phyloP scores from a whole-genome alignment of 352 stramenopile species.

The Thalassiosira oceanica region DNA sequence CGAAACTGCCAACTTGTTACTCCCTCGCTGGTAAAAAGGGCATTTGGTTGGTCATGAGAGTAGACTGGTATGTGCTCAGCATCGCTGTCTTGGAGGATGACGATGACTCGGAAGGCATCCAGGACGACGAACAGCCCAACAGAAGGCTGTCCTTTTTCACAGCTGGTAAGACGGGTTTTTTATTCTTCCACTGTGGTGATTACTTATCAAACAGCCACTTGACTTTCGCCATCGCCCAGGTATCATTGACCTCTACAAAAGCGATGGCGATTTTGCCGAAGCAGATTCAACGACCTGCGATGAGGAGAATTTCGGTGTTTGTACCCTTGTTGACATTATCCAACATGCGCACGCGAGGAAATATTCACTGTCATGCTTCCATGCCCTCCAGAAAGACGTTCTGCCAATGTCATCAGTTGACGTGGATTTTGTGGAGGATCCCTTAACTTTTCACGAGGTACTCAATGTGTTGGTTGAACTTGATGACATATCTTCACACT shows the following conservation, averaged over 20 bases:
- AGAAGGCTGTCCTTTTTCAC: constrained; percentile 76
- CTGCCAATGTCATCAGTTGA: constrained; percentile 28
- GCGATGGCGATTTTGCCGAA: constrained; percentile 56
- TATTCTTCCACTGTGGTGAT: too few relatives aligned
- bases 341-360: constrained; percentile 55
- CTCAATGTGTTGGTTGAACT: constrained; percentile 32
- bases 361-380: constrained; percentile 64
- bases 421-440: constrained; percentile 39
- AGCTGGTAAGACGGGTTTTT: too few relatives aligned
- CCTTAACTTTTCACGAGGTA: constrained; percentile 39
- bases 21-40: constrained; percentile 36
- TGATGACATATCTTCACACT: constrained; percentile 37
- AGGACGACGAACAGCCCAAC: too few relatives aligned
- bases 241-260: constrained; percentile 71
- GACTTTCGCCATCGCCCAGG: too few relatives aligned
- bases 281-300: constrained; percentile 6
- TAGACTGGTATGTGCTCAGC: constrained; percentile 69
- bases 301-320: constrained; percentile 53
- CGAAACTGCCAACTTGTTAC: constrained; percentile 45
- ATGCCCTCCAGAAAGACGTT: constrained; percentile 36
- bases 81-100: too few relatives aligned
- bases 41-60: constrained; percentile 71
- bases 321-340: constrained; percentile 51
- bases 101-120: too few relatives aligned
- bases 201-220: too few relatives aligned